Evolutionary conservation across 306 rosid genomes (phyloP).

Genomic region (Dalbergia oliveri): DNA sequence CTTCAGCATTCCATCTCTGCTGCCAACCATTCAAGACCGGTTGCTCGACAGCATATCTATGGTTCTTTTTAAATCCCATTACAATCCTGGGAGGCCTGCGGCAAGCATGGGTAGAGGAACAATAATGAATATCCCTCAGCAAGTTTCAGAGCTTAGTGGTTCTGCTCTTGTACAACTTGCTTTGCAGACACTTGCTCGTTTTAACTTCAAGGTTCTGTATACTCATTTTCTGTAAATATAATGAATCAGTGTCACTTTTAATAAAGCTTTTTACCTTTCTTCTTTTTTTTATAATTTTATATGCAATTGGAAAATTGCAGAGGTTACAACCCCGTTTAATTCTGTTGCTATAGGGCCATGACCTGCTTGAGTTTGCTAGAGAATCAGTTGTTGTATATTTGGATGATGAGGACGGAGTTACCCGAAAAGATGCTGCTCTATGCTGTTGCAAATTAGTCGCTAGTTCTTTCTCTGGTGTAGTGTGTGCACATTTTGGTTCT

Average conservation of each 20-base stretch:
- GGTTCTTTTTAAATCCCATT: slow-evolving; percentile 90
- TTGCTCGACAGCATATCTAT: slow-evolving; percentile 89
- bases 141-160: slow-evolving; percentile 79
- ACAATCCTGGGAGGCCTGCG: slow-evolving; percentile 68
- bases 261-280: slow-evolving; percentile 20
- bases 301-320: slow-evolving; percentile 22
- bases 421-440: slow-evolving; percentile 93
- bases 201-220: slow-evolving; percentile 86
- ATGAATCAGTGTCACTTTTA: slow-evolving; percentile 27
- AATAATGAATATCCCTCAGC: slow-evolving; percentile 65
- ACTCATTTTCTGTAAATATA: slow-evolving; percentile 36
- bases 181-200: slow-evolving; percentile 92
- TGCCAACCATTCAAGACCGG: slow-evolving; percentile 92
- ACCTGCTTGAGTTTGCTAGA: slow-evolving; percentile 94
- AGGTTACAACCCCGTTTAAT: slow-evolving; percentile 36
- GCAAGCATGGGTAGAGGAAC: slow-evolving; percentile 70
- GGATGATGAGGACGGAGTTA: slow-evolving; percentile 95
- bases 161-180: slow-evolving; percentile 89
- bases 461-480: slow-evolving; percentile 77
- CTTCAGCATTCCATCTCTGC: slow-evolving; percentile 86
- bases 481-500: slow-evolving; percentile 70
- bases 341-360: slow-evolving; percentile 80
- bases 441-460: slow-evolving; percentile 96
- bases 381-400: slow-evolving; percentile 91
- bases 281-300: not conserved